These are phyloP conservation scores for Aspergillus sp. DNA, from an alignment of 2,329 filamentous ascomycete genomes.

Conservation along the genomic window DNA sequence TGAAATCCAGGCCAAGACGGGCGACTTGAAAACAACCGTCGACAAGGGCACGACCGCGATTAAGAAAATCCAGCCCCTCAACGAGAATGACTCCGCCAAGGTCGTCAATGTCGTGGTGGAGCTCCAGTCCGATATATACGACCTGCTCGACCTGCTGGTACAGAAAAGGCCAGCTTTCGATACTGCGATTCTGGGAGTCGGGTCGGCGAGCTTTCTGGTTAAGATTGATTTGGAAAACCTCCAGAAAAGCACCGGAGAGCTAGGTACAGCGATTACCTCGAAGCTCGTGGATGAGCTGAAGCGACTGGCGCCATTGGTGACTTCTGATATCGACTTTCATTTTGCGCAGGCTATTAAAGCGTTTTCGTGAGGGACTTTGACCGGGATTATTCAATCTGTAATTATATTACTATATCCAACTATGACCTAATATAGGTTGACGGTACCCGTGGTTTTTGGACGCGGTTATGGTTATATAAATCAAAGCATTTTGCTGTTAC, in stretches of 20 bases:
- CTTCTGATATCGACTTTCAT: neutral
- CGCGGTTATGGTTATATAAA: too few relatives aligned
- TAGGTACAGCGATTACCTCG: neutral
- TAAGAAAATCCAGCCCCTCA: neutral
- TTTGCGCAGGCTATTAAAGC: neutral
- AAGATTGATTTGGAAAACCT: neutral
- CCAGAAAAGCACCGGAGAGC: rapidly evolving
- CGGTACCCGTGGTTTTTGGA: too few relatives aligned
- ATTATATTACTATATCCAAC: too few relatives aligned
- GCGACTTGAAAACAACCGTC: neutral
- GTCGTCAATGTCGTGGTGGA: neutral
- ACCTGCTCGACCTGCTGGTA: neutral
- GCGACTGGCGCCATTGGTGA: neutral
- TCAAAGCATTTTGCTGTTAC: too few relatives aligned
- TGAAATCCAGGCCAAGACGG: neutral
- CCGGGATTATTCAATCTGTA: too few relatives aligned
- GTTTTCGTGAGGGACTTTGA: neutral
- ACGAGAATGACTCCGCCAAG: neutral
- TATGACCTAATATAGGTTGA: too few relatives aligned
- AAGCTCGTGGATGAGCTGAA: neutral
- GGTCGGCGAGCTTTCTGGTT: neutral
- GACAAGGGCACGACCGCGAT: neutral
- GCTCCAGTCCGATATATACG: neutral
- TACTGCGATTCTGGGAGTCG: neutral
- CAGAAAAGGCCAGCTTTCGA: neutral